Percentiles rank a stretch among this genome's conserved stretches.
phyloP scores from a whole-genome alignment of 106 monocot species.

The Dioscorea zingiberensis region DNA sequence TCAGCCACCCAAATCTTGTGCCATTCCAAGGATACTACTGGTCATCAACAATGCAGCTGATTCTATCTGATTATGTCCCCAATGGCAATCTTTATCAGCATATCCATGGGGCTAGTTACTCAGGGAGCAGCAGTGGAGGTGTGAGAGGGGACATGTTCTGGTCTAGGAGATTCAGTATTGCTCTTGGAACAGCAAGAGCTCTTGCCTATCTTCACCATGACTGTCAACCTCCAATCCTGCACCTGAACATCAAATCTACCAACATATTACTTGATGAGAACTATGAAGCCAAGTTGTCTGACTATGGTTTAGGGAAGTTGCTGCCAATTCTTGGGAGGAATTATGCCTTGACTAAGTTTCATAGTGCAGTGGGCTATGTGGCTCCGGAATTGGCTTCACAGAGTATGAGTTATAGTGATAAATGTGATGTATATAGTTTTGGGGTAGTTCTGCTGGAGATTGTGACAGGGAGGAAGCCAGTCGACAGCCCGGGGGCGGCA shows the following conservation, averaged over 20 bases:
- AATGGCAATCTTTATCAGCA: conserved; percentile 85
- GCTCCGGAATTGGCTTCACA: conserved; percentile 88
- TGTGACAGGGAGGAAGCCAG: conserved; percentile 81
- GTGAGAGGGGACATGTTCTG: conserved; percentile 50
- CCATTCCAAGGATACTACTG: conserved; percentile 89
- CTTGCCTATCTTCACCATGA: conserved; percentile 95
- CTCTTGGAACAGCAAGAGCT: conserved; percentile 72
- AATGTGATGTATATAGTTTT: conserved; percentile 96
- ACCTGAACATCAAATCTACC: conserved; percentile 86
- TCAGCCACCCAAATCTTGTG: conserved; percentile 71
- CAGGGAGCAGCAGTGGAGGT: conserved; percentile 21
- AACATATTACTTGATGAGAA: conserved; percentile 79
- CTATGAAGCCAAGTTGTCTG: conserved; percentile 68
- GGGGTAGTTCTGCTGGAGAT: conserved; percentile 85
- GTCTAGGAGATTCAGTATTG: conserved; percentile 66
- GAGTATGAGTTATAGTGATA: conserved; percentile 75
- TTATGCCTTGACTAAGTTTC: conserved; percentile 41
- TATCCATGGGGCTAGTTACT: conserved; percentile 40
- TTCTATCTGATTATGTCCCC: conserved; percentile 68
- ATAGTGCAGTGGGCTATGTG: conserved; percentile 67
- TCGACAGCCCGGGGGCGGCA: conserved; percentile 45
- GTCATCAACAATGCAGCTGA: conserved; percentile 70
- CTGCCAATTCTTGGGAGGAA: conserved; percentile 73
- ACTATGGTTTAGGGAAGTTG: conserved; percentile 81
- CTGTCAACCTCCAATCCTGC: conserved; percentile 79